Evolutionary conservation across 192 early-diverging fungal species (phyloP), one percentile per base, ranked within the genome.

Genomic region (Linnemannia hyalina): DNA sequence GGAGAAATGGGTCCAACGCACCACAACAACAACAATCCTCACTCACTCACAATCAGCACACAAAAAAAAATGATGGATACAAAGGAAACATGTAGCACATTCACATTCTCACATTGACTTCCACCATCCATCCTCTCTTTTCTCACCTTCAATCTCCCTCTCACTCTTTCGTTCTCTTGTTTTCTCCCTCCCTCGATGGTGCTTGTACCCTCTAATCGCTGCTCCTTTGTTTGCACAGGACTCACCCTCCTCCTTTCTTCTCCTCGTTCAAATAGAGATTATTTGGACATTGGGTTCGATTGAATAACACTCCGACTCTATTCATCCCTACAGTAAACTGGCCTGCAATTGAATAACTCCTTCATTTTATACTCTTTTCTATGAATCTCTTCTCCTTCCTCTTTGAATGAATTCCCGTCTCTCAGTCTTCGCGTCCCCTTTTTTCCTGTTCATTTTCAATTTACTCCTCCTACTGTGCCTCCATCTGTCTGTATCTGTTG

Each of bases 361-460:
- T 36, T 36, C 68, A 16, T 40, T 70, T 35, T 22, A 38, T 35
- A 41, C 38, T 23, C 41, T 3, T 36, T 42, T 42, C 35, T 41
- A 42, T 70, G 69, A 70, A 38, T 42, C 69, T 70, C 18, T 70
- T 16, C 68, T 70, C 38, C 36, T 15, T 70, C 16, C 57, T 57
- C 7, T 26, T 32, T 63, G 9, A 63, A 32, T 65, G 57, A n/a
- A 29, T 15, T 6, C 69, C 69, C 41, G 11, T 18, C 15, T 36
- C 40, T 10, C 69, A 22, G 29, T 42, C 29, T 22, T 41, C 20
- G 35, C 69, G 38, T 70, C 40, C 23, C 23, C 38, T 23, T 40
- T 22, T n/a, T 22, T 38, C 32, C 16, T 35, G 10, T 22, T 18
- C 68, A 35, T 70, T 35, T 70, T 23, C 38, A 70, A 18, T 69